Conservation (phyloP, 176 grass and related monocot species). For the Carex pumila region DNA sequence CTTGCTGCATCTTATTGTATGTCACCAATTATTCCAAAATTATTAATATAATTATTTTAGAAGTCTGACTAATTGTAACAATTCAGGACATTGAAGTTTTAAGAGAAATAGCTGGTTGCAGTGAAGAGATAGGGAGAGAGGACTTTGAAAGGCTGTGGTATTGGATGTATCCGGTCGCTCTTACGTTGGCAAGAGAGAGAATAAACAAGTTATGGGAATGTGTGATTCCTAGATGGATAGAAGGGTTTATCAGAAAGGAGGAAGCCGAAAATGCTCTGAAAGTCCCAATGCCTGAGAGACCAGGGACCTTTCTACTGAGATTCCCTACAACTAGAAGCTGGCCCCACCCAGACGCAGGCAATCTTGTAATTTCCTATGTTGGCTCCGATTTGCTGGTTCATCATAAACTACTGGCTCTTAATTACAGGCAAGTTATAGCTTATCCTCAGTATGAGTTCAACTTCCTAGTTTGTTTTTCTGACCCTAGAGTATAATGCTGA, state of each 20-base stretch:
- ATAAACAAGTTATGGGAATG: constrained; percentile 67
- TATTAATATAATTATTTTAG: neutral
- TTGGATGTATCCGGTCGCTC: constrained; percentile 91
- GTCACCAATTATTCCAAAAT: neutral
- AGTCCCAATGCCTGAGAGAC: constrained; percentile 30
- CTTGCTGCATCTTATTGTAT: neutral
- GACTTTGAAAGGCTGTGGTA: constrained; percentile 87
- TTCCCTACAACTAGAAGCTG: constrained; percentile 84
- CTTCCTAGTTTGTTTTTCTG: neutral
- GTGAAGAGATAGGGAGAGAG: constrained; percentile 51
- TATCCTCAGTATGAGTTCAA: neutral
- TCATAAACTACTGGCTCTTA: constrained; percentile 63
- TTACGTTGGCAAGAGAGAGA: constrained; percentile 52
- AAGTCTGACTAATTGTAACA: neutral
- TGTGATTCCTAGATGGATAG: constrained; percentile 62
- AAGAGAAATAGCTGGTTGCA: constrained; percentile 56
- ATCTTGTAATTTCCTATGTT: constrained; percentile 63
- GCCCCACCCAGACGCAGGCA: constrained; percentile 93
- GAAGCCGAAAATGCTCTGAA: constrained; percentile 59
- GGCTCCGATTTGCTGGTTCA: constrained; percentile 43
- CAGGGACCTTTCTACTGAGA: constrained; percentile 77
- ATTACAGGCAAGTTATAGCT: constrained; percentile 37
- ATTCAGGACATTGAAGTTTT: constrained; percentile 78
- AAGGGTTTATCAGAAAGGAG: constrained; percentile 74
- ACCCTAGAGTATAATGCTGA: neutral